Evolutionary conservation across 768 basidiomycete species (phyloP).

Genomic region (Peribolospora baueri): DNA sequence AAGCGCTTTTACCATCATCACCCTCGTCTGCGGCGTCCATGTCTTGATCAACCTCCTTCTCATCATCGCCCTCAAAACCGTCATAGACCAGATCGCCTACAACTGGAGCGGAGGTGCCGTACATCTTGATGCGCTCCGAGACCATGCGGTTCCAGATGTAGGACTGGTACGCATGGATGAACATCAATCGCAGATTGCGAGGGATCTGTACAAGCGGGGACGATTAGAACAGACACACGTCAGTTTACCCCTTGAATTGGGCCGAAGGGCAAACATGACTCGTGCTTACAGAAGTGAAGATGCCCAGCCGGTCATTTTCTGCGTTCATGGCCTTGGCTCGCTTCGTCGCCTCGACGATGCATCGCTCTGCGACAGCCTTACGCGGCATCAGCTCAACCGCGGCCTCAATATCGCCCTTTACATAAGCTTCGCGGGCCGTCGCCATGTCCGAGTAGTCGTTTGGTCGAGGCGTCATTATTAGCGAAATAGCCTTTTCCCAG

Average conservation of each 20-base stretch:
- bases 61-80: conserved; percentile 7
- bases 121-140: conserved; percentile 64
- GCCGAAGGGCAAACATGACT: background rate
- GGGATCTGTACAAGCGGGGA: conserved; percentile 44
- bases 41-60: conserved; percentile 11
- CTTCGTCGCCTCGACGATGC: conserved; percentile 35
- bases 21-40: conserved; percentile 15
- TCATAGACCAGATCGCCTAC: conserved; percentile 82
- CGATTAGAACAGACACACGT: background rate
- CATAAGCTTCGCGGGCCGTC: too few species aligned
- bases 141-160: conserved; percentile 97
- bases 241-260: background rate
- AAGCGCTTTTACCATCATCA: conserved; percentile 12
- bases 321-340: conserved; percentile 37
- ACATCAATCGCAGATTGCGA: conserved; percentile 81
- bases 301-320: conserved; percentile 31
- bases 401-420: conserved; percentile 35
- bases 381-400: conserved; percentile 71
- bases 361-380: conserved; percentile 76
- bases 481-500: conserved; percentile 63
- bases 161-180: conserved; percentile 93
- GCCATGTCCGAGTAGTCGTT: conserved; percentile 26
- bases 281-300: conserved; percentile 1
- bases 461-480: conserved; percentile 57
- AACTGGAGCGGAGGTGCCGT: conserved; percentile 47